These are phyloP conservation scores for Penicillium sp. DNA, from an alignment of 2,329 filamentous ascomycete genomes.

Conservation along the genomic window DNA sequence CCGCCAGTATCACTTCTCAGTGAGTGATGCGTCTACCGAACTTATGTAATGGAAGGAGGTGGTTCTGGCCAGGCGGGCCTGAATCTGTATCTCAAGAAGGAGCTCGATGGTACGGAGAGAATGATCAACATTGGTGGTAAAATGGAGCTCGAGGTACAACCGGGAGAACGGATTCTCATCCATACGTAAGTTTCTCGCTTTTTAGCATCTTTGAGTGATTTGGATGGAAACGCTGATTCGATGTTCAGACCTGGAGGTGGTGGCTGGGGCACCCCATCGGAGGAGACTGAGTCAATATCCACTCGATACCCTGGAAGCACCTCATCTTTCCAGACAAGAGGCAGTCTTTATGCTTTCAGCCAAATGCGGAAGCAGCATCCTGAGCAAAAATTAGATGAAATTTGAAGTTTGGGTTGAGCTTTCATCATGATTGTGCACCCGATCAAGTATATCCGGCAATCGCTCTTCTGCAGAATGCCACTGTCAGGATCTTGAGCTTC, in stretches of 20 bases:
- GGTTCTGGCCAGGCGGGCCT: slow-evolving; percentile 75
- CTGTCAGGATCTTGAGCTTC: background rate
- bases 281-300: slow-evolving; percentile 1
- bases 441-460: background rate
- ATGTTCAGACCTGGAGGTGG: slow-evolving; percentile 22
- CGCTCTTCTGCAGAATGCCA: background rate
- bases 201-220: background rate
- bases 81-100: slow-evolving; percentile 73
- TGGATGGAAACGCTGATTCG: slow-evolving; percentile 1
- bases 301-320: background rate
- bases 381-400: background rate
- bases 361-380: slow-evolving; percentile 14
- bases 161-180: slow-evolving; percentile 44
- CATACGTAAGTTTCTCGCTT: slow-evolving; percentile 17
- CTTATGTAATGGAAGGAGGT: slow-evolving; percentile 68
- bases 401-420: background rate
- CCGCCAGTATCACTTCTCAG: slow-evolving; percentile 30
- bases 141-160: slow-evolving; percentile 30
- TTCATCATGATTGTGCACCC: background rate
- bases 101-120: slow-evolving; percentile 22
- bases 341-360: slow-evolving; percentile 22
- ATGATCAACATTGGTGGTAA: slow-evolving; percentile 32
- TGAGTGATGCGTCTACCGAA: slow-evolving; percentile 28
- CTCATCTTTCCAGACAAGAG: slow-evolving; percentile 15
- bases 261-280: slow-evolving; percentile 18